Base-by-base conservation (phyloP, 2,329 filamentous ascomycete species). In the Phyllosticta citrichinensis region DNA sequence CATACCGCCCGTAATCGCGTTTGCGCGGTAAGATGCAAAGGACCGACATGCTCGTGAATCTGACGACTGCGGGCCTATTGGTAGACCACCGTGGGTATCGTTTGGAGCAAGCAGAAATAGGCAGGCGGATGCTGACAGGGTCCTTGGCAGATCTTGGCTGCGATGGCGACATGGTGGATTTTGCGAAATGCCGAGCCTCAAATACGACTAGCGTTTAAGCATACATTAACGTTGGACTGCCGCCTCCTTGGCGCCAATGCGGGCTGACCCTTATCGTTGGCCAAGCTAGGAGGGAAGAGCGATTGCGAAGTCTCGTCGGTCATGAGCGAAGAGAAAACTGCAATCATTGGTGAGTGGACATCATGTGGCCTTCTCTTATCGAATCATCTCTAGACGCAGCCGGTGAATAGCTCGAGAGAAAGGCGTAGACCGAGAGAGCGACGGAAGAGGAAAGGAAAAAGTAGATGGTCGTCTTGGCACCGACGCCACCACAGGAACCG, bases 71-170 rank as follows among this genome's bases (percentile, higher is more conserved):
- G 27, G 27, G 22, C n/a, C 22, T 25, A 60, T 60, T 60, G 58
- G 58, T n/a, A 19, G 52, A 10, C 19, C 17, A 22, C 33, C 24
- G 52, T 30, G 40, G 52, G 51, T 17, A 3, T 33, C 25, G 9
- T 47, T 55, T 30, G 10, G 20, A 52, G 11, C 33, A 47, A 24
- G 57, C 57, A 54, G 58, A 55, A 60, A 60, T 40, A 60, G 58
- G 58, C 55, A 60, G 58, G 58, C 58, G 25, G 53, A 56, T 25
- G 55, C 52, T 19, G 35, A 27, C 25, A 51, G 35, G 58, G 40
- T 52, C 30, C 58, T 60, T 60, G 58, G 58, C 58, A 24, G 25
- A 19, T 27, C 58, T 60, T 60, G 58, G 58, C 58, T 60, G 25
- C 17, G 24, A 54, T 56, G 53, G 58, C 53, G 53, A 54, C 53